These are phyloP conservation scores for Globisporangium okanoganense DNA, from an alignment of 352 stramenopile species.

Conservation along the genomic window DNA sequence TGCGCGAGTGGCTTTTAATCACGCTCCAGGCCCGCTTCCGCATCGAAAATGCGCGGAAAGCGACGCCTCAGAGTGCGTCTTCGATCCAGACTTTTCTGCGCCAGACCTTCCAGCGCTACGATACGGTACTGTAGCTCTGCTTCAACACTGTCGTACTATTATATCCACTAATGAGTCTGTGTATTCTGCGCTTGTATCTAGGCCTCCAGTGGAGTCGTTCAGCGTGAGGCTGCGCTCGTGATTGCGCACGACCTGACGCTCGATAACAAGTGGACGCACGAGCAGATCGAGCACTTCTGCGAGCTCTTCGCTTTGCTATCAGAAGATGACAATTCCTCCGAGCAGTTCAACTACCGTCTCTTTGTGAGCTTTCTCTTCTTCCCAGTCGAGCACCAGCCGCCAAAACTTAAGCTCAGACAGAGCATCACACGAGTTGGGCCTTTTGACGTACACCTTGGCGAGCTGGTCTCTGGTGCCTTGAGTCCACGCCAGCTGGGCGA, in stretches of 20 bases:
- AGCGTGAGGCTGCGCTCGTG: constrained; percentile 26
- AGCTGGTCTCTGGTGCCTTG: not conserved
- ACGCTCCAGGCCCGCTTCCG: constrained; percentile 19
- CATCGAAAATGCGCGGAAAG: not conserved
- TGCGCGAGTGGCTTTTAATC: constrained; percentile 35
- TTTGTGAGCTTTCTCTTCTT: constrained; percentile 63
- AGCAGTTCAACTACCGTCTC: constrained; percentile 35
- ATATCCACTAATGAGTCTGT: not conserved
- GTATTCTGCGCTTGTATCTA: not conserved
- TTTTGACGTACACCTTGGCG: constrained; percentile 3
- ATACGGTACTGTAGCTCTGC: constrained; percentile 10
- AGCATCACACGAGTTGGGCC: not conserved
- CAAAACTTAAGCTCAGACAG: constrained; percentile 10
- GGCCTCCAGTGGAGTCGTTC: constrained; percentile 17
- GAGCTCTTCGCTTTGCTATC: constrained; percentile 25
- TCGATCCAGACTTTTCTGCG: constrained; percentile 19
- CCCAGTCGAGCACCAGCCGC: constrained; percentile 20
- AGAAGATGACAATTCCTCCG: constrained; percentile 14
- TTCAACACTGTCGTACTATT: not conserved
- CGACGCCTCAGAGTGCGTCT: not conserved
- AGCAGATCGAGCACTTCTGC: constrained; percentile 30
- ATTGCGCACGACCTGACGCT: constrained; percentile 25
- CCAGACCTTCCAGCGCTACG: constrained; percentile 24
- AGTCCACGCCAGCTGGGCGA: not conserved
- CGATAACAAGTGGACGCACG: constrained; percentile 28